Base-by-base conservation (phyloP, 116 monocot genomes). In the Posidonia oceanica region DNA sequence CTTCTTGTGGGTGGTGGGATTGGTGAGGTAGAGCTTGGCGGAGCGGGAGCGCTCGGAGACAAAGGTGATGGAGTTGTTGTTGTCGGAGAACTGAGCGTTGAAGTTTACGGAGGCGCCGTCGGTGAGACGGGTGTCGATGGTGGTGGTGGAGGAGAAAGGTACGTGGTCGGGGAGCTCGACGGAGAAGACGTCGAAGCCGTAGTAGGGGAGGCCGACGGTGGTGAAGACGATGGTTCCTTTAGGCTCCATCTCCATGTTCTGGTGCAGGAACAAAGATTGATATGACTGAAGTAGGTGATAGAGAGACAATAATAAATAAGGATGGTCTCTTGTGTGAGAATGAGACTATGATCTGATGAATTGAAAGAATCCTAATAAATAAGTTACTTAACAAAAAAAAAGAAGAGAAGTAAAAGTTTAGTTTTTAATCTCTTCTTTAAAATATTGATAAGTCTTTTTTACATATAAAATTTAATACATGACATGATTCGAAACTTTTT, bases 181-280 rank as follows among this genome's bases (percentile, higher is more conserved):
- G 83, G 94, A 90, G 90, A 90, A 94, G 75, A 94, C 80, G 57
- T 90, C 87, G 85, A 94, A 94, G 78, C 83, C 94, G 83, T 85
- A 94, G 71, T 68, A 37, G 17, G 74, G 69, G 18, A 87, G 3
- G 39, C 90, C 94, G 76, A 83, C 72, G 68, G 90, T 85, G 69
- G 69, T 36, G 81, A 94, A 90, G 12, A 80, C 75, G 70, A 89
- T 75, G 22, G 83, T 87, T 11, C 85, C 87, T 18, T 76, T 22
- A 0, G 83, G 83, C 29, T 83, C 83, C 60, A 14, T 12, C 14
- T 22, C 52, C 68, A 68, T 68, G 16, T 2, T 48, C 12, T 48
- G 11, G 11, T 48, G 48, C 48, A 5, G 7, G 1, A 48, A 3
- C 6, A 48, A 48, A 29, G 29, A 29, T 29, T 29, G 0, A 1